These are phyloP conservation scores for Beta corolliflora DNA, from an alignment of 179 eudicot genomes.

Conservation along the genomic window DNA sequence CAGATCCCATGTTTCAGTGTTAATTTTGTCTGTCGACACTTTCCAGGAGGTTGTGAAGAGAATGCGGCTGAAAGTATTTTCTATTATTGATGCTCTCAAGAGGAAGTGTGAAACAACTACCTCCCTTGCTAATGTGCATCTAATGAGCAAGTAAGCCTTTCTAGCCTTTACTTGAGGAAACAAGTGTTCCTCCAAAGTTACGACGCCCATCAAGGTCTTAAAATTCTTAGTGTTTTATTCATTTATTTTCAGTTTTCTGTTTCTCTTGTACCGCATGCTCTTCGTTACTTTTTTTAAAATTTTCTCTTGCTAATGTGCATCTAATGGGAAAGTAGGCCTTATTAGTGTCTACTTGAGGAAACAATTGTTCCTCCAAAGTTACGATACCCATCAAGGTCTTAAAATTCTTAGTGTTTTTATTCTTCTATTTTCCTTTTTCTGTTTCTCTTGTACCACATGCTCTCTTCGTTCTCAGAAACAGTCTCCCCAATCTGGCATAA, in stretches of 20 bases:
- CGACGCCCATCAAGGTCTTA: neutral
- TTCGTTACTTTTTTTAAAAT: neutral
- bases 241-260: neutral
- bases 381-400: neutral
- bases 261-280: neutral
- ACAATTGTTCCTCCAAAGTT: neutral
- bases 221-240: neutral
- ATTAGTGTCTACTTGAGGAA: neutral
- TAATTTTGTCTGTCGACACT: conserved; percentile 17
- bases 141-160: conserved; percentile 57
- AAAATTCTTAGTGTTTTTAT: neutral
- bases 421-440: neutral
- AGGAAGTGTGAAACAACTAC: conserved; percentile 38
- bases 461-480: neutral
- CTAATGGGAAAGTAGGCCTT: conserved; percentile 60
- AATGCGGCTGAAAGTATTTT: conserved; percentile 52
- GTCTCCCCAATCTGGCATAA: neutral
- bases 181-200: neutral
- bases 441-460: neutral
- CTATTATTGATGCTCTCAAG: conserved; percentile 64
- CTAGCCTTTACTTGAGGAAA: neutral
- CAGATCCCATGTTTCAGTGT: neutral
- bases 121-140: conserved; percentile 53
- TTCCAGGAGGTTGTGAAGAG: conserved; percentile 61
- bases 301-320: conserved; percentile 49